These are phyloP conservation scores for Dryadomyces sulphureus DNA, from an alignment of 2,329 filamentous ascomycete species.

Conservation along the genomic window DNA sequence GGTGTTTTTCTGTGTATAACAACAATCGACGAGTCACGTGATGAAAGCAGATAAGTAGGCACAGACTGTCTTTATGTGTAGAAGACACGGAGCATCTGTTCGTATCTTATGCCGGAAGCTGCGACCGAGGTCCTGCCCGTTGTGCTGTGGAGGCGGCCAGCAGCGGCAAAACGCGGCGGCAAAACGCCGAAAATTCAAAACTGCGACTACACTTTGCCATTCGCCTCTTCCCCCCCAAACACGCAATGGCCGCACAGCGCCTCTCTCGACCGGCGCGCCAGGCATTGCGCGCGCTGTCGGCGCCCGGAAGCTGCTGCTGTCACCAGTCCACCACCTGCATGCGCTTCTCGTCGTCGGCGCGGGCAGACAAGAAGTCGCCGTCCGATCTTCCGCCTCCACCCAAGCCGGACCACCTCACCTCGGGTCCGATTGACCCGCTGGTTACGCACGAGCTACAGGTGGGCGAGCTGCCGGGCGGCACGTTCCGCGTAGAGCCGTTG, in stretches of 20 bases:
- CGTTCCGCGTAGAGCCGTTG: constrained; percentile 83
- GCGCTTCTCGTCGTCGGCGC: constrained; percentile 1
- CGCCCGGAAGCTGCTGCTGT: background rate
- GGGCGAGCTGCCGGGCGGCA: constrained; percentile 74
- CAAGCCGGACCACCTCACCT: constrained; percentile 5
- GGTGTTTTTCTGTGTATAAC: background rate
- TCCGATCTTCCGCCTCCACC: background rate
- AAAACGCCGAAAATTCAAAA: no score
- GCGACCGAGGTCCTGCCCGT: no score
- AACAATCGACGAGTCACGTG: no score
- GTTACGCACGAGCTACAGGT: constrained; percentile 49
- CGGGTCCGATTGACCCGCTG: constrained; percentile 16
- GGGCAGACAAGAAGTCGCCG: background rate
- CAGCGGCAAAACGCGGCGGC: no score
- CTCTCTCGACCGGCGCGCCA: constrained; percentile 9
- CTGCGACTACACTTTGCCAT: no score
- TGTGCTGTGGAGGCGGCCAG: no score
- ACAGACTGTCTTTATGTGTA: no score
- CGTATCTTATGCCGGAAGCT: no score
- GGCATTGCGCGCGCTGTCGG: constrained; percentile 6
- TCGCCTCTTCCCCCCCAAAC: background rate
- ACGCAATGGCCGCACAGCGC: constrained; percentile 5
- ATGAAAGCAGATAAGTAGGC: no score
- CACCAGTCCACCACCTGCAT: background rate
- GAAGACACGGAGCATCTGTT: no score